Evolutionary conservation across 805 yeast species (phyloP).

Genomic region (Ogataea methanolica): DNA sequence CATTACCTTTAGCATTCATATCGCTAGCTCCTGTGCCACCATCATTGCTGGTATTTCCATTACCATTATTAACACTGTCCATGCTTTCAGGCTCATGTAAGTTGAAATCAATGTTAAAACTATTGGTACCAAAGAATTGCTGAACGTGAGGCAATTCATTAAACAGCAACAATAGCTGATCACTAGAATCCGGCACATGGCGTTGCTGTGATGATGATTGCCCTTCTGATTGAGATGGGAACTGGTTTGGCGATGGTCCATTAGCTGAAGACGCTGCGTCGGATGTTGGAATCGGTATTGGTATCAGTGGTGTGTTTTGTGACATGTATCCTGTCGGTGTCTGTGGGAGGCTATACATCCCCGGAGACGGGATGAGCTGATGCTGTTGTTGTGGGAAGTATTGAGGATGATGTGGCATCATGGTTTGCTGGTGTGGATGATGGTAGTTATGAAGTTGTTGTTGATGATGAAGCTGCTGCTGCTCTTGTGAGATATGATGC

Average conservation of each 20-base stretch:
- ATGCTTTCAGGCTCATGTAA: neutral
- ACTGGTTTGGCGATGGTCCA: neutral
- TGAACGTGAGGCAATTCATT: slow-evolving; percentile 16
- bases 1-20: neutral
- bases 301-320: neutral
- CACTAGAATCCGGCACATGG: slow-evolving; percentile 4
- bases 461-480: neutral
- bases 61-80: neutral
- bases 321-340: neutral
- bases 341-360: neutral
- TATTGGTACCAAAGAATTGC: slow-evolving; percentile 10
- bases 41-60: neutral
- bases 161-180: slow-evolving; percentile 13
- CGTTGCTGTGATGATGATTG: neutral
- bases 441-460: neutral
- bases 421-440: neutral
- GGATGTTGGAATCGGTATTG: neutral
- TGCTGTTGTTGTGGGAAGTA: neutral
- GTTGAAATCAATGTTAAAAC: slow-evolving; percentile 4
- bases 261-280: neutral
- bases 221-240: neutral
- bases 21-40: neutral
- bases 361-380: neutral
- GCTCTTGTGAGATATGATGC: neutral
- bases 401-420: neutral